phyloP scores from a whole-genome alignment of 371 early-diverging fungal genomes.

The Circinella umbellata region DNA sequence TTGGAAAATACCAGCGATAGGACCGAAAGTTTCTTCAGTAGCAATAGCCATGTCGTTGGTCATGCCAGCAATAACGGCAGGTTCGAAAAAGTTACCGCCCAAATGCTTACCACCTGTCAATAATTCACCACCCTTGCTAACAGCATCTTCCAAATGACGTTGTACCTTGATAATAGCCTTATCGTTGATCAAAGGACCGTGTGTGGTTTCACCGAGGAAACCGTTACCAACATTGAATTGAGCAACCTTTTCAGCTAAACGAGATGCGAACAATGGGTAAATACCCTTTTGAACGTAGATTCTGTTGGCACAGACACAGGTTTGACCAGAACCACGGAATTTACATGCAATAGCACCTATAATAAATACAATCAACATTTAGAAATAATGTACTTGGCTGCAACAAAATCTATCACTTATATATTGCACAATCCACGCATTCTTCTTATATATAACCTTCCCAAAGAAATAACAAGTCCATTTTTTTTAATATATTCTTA shows the following conservation, averaged over 20 bases:
- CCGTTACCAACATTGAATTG: constrained; percentile 81
- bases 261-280: constrained; percentile 69
- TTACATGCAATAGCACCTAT: constrained; percentile 69
- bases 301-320: constrained; percentile 88
- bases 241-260: constrained; percentile 56
- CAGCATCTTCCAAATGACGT: constrained; percentile 74
- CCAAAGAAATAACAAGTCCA: no score
- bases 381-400: no score
- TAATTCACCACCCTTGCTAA: constrained; percentile 68
- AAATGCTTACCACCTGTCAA: constrained; percentile 61
- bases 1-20: constrained; percentile 72
- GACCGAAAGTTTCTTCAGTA: constrained; percentile 83
- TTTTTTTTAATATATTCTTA: not conserved
- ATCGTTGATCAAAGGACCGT: constrained; percentile 84
- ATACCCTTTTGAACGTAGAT: constrained; percentile 82
- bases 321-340: constrained; percentile 89
- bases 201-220: constrained; percentile 60
- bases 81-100: constrained; percentile 72
- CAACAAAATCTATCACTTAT: no score
- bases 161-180: constrained; percentile 73
- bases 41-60: constrained; percentile 63
- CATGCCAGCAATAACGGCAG: constrained; percentile 73
- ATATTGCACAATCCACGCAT: no score
- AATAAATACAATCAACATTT: not conserved
- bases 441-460: no score